Conservation (phyloP, 495 filamentous ascomycete species). For the Collariella sp. region DNA sequence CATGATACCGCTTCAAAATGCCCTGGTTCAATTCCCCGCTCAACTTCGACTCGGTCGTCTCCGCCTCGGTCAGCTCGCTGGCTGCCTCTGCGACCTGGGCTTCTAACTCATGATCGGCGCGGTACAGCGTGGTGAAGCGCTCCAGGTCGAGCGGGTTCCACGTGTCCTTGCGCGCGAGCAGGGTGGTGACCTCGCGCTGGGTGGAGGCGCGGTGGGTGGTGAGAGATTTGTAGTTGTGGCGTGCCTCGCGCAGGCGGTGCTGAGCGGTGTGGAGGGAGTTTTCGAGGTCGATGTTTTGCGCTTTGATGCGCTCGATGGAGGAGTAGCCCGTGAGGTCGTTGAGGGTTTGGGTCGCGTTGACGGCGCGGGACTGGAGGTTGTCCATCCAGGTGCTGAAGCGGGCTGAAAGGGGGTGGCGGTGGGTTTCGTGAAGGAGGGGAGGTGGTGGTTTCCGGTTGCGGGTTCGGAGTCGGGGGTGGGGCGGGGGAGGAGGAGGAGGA, state of each 20-base stretch:
- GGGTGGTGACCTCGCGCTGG: constrained; percentile 89
- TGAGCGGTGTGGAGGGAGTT: constrained; percentile 53
- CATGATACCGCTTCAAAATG: constrained; percentile 88
- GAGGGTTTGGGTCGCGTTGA: constrained; percentile 75
- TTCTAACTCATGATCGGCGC: constrained; percentile 88
- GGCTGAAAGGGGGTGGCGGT: constrained; percentile 62
- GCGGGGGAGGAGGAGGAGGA: not conserved
- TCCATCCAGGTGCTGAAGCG: constrained; percentile 78
- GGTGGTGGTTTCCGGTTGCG: constrained; percentile 14
- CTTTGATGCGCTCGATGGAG: constrained; percentile 78
- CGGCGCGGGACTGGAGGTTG: constrained; percentile 72
- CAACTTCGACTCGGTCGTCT: constrained; percentile 69
- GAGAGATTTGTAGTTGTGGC: constrained; percentile 65
- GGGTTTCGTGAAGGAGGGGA: constrained; percentile 74
- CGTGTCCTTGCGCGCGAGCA: constrained; percentile 86
- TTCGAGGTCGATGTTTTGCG: constrained; percentile 65
- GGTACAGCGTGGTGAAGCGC: constrained; percentile 86
- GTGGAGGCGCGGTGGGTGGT: constrained; percentile 72
- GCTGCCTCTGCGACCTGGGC: constrained; percentile 71
- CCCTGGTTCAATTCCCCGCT: constrained; percentile 61
- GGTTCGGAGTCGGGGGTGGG: not conserved
- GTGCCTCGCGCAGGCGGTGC: constrained; percentile 55
- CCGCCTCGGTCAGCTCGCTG: constrained; percentile 59
- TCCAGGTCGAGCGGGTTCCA: constrained; percentile 86
- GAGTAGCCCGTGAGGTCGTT: constrained; percentile 94